phyloP scores from a whole-genome alignment of 192 early-diverging fungal genomes.

The Chytriomyces confervae region DNA sequence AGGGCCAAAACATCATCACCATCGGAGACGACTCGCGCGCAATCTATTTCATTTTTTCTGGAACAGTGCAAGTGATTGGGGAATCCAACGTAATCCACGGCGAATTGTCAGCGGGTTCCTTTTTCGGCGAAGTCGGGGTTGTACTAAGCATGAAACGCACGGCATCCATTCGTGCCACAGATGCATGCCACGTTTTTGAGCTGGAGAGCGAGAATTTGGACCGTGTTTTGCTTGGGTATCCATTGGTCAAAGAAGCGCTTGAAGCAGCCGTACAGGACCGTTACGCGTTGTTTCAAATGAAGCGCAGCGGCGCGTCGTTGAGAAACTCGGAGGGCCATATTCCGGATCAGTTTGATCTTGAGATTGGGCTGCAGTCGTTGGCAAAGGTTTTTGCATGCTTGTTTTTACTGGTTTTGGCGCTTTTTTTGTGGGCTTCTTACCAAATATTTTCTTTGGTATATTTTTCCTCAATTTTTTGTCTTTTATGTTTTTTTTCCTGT shows the following conservation, averaged over 20 bases:
- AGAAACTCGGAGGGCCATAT: background rate
- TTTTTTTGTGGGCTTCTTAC: background rate
- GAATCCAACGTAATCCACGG: conserved; percentile 41
- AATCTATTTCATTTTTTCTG: conserved; percentile 53
- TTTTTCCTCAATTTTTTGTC: no score
- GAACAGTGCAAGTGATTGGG: conserved; percentile 46
- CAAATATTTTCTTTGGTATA: background rate
- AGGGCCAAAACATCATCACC: conserved; percentile 38
- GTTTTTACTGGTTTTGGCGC: background rate
- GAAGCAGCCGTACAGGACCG: conserved; percentile 3
- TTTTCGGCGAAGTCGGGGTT: conserved; percentile 61
- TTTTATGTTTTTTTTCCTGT: no score
- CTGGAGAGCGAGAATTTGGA: conserved; percentile 41
- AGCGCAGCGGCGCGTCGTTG: background rate
- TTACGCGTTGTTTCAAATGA: background rate
- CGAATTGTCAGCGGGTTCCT: conserved; percentile 45
- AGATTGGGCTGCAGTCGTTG: conserved; percentile 45
- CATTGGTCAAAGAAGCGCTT: conserved; percentile 45
- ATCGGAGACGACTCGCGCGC: conserved; percentile 43
- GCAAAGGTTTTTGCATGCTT: conserved; percentile 42
- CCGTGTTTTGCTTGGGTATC: conserved; percentile 37
- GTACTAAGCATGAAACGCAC: conserved; percentile 52
- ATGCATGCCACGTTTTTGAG: conserved; percentile 51
- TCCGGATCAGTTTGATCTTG: conserved; percentile 47
- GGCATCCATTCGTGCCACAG: conserved; percentile 48